Percentiles rank a stretch among this genome's conserved stretches.
phyloP scores from a whole-genome alignment of 352 stramenopile genomes.

The Halophytophthora batemanensis region DNA sequence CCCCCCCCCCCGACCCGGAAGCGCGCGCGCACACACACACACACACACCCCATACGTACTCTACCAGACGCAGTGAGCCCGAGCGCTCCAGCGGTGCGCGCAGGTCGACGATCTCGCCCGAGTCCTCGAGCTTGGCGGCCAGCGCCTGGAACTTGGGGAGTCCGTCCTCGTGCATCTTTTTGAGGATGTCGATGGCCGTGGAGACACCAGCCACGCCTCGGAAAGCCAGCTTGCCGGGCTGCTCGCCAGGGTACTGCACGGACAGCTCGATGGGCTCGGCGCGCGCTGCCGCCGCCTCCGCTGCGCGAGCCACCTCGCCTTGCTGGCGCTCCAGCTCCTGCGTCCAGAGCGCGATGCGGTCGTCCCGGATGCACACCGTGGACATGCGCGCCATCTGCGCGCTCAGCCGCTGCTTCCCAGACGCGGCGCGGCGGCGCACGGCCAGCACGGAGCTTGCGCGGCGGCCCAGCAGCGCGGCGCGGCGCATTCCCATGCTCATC shows the following conservation, averaged over 20 bases:
- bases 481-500: no score
- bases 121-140: conserved; percentile 38
- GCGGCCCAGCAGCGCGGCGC: no score
- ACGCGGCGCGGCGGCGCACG: no score
- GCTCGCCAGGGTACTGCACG: conserved; percentile 28
- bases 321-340: conserved; percentile 52
- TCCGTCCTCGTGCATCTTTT: conserved; percentile 44
- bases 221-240: conserved; percentile 34
- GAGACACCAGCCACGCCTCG: conserved; percentile 35
- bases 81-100: conserved; percentile 41
- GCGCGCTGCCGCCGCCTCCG: conserved; percentile 9
- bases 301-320: conserved; percentile 7
- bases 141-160: conserved; percentile 63
- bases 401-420: no score
- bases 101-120: conserved; percentile 49
- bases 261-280: conserved; percentile 41
- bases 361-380: conserved; percentile 41
- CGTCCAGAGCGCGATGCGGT: conserved; percentile 50
- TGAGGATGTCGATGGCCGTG: conserved; percentile 62
- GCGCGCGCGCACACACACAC: not conserved
- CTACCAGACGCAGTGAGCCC: conserved; percentile 52
- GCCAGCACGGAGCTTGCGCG: no score
- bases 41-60: conserved; percentile 30
- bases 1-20: not conserved
- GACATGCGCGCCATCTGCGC: conserved; percentile 1